Evolutionary conservation across 805 yeast genomes (phyloP).

Genomic region (Clavispora asparagi): DNA sequence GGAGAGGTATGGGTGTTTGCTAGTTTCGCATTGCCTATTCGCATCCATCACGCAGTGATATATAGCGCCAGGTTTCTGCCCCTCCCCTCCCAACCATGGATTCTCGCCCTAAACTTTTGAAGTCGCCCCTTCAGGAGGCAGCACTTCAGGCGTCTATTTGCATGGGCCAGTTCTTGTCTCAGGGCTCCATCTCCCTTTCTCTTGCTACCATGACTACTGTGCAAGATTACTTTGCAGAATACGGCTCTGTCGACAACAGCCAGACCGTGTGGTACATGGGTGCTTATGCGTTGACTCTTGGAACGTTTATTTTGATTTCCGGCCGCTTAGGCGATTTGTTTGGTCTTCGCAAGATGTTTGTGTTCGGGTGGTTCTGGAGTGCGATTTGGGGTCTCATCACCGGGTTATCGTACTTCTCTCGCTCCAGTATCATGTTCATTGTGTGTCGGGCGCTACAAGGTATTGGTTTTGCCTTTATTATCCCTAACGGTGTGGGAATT

Average conservation of each 20-base stretch:
- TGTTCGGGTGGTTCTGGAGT: constrained; percentile 53
- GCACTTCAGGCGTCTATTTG: constrained; percentile 8
- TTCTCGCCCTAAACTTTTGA: constrained; percentile 7
- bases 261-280: constrained; percentile 55
- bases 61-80: neutral
- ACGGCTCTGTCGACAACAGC: constrained; percentile 2
- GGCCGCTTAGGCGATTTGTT: constrained; percentile 71
- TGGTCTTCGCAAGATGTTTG: constrained; percentile 53
- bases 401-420: constrained; percentile 52
- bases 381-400: constrained; percentile 54
- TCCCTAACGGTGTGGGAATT: constrained; percentile 60
- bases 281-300: constrained; percentile 63
- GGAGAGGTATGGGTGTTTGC: too few relatives aligned
- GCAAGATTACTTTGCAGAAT: constrained; percentile 20
- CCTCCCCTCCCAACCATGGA: constrained; percentile 2
- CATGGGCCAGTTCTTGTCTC: constrained; percentile 32
- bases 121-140: constrained; percentile 9
- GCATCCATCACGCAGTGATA: neutral
- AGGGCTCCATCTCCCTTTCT: constrained; percentile 35
- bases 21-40: neutral
- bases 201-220: constrained; percentile 35
- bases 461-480: constrained; percentile 52
- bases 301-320: constrained; percentile 63
- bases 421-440: constrained; percentile 44
- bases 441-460: constrained; percentile 61